Evolutionary conservation across 1,284 basidiomycete species (phyloP), one percentile per base, ranked within the genome.

Genomic region (Hemileccinum hortonii): DNA sequence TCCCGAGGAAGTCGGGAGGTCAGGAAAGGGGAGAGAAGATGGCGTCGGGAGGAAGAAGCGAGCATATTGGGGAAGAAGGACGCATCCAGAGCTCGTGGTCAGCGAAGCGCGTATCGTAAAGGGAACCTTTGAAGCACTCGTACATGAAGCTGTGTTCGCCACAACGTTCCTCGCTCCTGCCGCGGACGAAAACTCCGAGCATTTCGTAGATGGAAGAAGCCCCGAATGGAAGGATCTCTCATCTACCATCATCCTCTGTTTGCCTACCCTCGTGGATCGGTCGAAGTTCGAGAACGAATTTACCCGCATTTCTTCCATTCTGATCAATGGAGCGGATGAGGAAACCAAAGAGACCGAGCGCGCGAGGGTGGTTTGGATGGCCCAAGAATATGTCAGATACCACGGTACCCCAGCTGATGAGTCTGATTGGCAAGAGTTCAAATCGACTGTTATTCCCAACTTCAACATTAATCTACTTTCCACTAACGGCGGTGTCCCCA

Each of bases 71-170:
- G 90, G 90, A 9, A 74, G 86, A 50, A 75, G 75, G 44, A 83
- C 80, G 5, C 90, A 92, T 71, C 90, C 90, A 12, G 83, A 87
- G 52, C 70, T 92, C 12, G 69, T 80, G 5, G 55, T 74, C 36
- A 69, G 63, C 58, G 66, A 66, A n/a, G 70, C 65, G 11, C 67
- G 59, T 16, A 74, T 89, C 29, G 73, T 79, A 60, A 82, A 78
- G 43, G 90, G 89, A 3, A 83, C 82, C 1, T 78, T 85, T 39
- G 90, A 92, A 63, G 87, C 90, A 2, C 75, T 92, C 11, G 73
- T 87, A 1, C 90, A 93, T 62, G 90, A 92, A 69, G 72, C 82
- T 7, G 82, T 90, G 12, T 92, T 92, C 63, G 84, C 79, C n/a
- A 89, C 86, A 0, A 83, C 81, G 4, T 87, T 86, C 62, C 51